phyloP scores from a whole-genome alignment of 73 alveolate genomes.

The Symbiodinium natans region DNA sequence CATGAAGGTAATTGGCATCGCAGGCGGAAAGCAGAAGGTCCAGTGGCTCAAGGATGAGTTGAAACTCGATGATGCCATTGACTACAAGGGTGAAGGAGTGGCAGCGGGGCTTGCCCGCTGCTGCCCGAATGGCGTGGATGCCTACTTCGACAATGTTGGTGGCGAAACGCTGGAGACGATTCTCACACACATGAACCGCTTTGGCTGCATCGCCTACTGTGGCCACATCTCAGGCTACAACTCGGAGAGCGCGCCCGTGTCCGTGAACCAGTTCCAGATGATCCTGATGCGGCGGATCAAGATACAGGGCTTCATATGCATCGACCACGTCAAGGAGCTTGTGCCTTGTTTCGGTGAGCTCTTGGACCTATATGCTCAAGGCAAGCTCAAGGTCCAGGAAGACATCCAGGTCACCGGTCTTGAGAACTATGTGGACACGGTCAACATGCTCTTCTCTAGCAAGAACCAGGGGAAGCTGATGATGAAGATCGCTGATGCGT shows the following conservation, averaged over 20 bases:
- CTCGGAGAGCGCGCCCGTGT: constrained; percentile 69
- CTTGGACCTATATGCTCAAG: constrained; percentile 87
- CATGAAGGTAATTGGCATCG: constrained; percentile 95
- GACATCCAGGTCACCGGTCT: constrained; percentile 95
- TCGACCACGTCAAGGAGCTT: constrained; percentile 95
- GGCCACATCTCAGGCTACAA: constrained; percentile 78
- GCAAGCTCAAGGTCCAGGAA: constrained; percentile 95
- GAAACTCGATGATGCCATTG: constrained; percentile 95
- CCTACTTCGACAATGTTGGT: constrained; percentile 96
- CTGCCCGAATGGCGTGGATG: constrained; percentile 95
- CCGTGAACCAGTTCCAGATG: constrained; percentile 95
- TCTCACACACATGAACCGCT: constrained; percentile 94
- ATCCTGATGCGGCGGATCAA: constrained; percentile 95
- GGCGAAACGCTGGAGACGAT: constrained; percentile 96
- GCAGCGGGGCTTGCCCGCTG: constrained; percentile 40
- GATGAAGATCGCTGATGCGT: constrained; percentile 79
- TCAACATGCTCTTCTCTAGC: constrained; percentile 94
- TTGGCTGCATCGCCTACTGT: constrained; percentile 50
- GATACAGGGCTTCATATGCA: constrained; percentile 95
- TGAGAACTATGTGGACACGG: constrained; percentile 95
- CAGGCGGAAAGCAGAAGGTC: constrained; percentile 78
- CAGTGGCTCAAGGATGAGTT: constrained; percentile 94
- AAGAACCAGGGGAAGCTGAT: constrained; percentile 96
- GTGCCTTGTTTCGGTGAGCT: constrained; percentile 88
- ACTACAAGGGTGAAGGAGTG: constrained; percentile 95